Conservation (phyloP, 495 filamentous ascomycete genomes). For the Podospora conica region DNA sequence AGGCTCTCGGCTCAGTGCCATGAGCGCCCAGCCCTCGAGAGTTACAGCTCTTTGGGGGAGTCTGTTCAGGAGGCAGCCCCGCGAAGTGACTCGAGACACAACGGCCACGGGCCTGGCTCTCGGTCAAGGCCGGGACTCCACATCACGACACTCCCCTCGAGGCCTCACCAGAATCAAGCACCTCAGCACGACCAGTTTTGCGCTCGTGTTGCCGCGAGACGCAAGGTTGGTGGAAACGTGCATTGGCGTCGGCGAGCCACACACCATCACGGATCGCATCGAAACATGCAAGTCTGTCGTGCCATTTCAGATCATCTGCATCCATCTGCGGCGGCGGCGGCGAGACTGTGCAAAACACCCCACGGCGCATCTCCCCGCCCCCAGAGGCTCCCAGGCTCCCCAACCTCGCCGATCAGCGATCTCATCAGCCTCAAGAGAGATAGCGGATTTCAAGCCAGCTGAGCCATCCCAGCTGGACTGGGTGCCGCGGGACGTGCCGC, state of each 20-base stretch:
- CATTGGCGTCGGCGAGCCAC: conserved; percentile 2
- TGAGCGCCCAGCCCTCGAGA: not conserved
- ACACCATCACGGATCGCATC: conserved; percentile 4
- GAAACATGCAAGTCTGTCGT: conserved; percentile 9
- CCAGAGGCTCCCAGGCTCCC: no score
- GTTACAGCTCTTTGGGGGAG: conserved; percentile 5
- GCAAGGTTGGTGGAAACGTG: conserved; percentile 5
- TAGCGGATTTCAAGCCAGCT: not conserved
- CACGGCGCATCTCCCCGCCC: conserved; percentile 3
- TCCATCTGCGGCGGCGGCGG: no score
- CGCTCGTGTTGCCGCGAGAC: not conserved
- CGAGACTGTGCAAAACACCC: conserved; percentile 3
- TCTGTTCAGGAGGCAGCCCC: conserved; percentile 7
- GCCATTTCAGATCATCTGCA: conserved; percentile 12
- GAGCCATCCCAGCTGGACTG: not conserved
- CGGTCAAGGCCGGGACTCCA: not conserved
- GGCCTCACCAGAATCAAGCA: not conserved
- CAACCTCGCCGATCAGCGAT: conserved; percentile 10
- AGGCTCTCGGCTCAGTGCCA: no score
- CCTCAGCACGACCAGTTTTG: not conserved
- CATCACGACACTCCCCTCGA: not conserved
- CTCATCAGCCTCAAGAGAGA: conserved; percentile 9
- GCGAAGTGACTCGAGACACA: conserved; percentile 8
- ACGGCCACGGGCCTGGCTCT: not conserved
- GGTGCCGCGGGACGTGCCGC: not conserved